A percentile compares a stretch with the other conserved stretches of the same genome.
Evolutionary conservation across 176 grass and related monocot species (phyloP).

Genomic region (Zizania latifolia): DNA sequence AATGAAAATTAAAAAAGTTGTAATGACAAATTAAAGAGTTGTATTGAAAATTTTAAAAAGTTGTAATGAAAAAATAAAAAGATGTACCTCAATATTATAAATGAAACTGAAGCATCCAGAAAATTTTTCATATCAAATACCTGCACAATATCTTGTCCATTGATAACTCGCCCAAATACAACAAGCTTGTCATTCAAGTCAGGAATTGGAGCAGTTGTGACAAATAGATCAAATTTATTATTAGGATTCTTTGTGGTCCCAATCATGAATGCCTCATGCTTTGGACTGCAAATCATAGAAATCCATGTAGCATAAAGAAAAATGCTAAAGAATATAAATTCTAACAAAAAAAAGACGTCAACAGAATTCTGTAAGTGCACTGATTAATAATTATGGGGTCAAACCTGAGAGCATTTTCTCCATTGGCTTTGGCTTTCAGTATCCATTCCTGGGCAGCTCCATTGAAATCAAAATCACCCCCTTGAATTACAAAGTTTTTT

Average conservation of each 20-base stretch:
- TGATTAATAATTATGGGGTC: conserved; percentile 17
- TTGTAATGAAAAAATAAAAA: no score
- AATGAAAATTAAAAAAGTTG: neutral
- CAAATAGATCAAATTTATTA: conserved; percentile 84
- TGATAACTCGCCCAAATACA: conserved; percentile 77
- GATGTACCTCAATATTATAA: no score
- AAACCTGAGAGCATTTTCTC: conserved; percentile 74
- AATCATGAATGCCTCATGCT: conserved; percentile 90
- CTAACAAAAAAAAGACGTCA: conserved; percentile 1
- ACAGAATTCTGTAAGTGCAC: conserved; percentile 6
- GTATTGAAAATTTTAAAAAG: no score
- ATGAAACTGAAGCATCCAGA: neutral
- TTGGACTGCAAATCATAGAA: conserved; percentile 49
- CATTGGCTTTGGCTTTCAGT: conserved; percentile 72
- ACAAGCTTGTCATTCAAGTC: conserved; percentile 81
- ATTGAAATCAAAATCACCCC: conserved; percentile 70
- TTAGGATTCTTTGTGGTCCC: conserved; percentile 65
- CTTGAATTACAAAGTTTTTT: conserved; percentile 93
- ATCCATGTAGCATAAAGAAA: neutral
- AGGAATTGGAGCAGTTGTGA: conserved; percentile 86
- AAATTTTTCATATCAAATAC: conserved; percentile 34
- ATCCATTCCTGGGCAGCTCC: conserved; percentile 78
- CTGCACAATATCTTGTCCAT: conserved; percentile 94
- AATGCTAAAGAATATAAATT: neutral
- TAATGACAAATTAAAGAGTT: no score